Percentiles rank a stretch among this genome's conserved stretches.
These are phyloP conservation scores for Nakazawaea sp. DNA, from an alignment of 805 yeast species.

Conservation along the genomic window DNA sequence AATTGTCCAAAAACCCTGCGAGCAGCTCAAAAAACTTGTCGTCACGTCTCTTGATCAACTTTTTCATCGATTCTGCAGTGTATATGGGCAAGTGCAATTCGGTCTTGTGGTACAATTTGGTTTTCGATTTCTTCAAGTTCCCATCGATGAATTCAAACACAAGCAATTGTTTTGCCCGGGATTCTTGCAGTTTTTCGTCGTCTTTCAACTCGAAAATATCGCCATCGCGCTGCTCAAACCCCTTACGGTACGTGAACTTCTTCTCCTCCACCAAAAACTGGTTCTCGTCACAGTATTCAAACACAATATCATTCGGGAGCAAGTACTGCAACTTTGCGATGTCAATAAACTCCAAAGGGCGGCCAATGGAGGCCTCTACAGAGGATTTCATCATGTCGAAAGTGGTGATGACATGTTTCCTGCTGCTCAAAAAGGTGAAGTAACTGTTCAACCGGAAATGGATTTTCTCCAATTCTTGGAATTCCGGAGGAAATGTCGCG, in stretches of 20 bases:
- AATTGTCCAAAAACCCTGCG: conserved; percentile 25
- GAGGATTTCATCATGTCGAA: conserved; percentile 46
- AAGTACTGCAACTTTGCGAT: conserved; percentile 56
- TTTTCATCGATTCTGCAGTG: conserved; percentile 49
- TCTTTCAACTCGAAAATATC: conserved; percentile 45
- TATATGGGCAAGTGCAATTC: conserved; percentile 45
- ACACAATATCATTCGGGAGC: conserved; percentile 62
- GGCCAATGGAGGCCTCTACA: conserved; percentile 40
- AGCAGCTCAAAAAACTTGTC: conserved; percentile 40
- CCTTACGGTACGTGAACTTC: conserved; percentile 35
- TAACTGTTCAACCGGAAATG: conserved; percentile 52
- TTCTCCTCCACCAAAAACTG: conserved; percentile 41
- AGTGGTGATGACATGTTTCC: conserved; percentile 55
- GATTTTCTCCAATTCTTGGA: conserved; percentile 36
- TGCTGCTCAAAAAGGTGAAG: conserved; percentile 53
- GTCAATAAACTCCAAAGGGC: conserved; percentile 42
- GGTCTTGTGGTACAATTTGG: conserved; percentile 31
- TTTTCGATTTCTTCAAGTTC: conserved; percentile 40
- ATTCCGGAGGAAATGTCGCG: conserved; percentile 16
- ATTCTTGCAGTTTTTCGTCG: conserved; percentile 20
- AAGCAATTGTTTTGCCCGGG: conserved; percentile 43
- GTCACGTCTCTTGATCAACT: conserved; percentile 52
- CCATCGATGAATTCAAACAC: conserved; percentile 78
- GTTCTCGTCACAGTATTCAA: conserved; percentile 75
- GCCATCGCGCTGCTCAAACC: conserved; percentile 48